A percentile compares a stretch with the other conserved stretches of the same genome.
These are phyloP conservation scores for Cubamyces lactineus DNA, from an alignment of 768 basidiomycete genomes.

Conservation along the genomic window DNA sequence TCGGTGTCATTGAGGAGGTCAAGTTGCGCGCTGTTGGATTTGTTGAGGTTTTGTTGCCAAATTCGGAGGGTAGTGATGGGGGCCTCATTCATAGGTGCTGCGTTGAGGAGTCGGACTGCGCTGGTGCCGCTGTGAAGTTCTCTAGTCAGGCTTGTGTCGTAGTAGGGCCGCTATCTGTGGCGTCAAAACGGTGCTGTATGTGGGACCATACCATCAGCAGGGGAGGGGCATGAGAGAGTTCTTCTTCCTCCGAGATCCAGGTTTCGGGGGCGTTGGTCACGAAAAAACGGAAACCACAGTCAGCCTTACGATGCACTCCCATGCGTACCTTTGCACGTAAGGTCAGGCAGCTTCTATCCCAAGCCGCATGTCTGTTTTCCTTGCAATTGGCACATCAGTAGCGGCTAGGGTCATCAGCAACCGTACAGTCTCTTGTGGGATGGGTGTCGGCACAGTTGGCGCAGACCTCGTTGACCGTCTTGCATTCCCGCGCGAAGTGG, in stretches of 20 bases:
- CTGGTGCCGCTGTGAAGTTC: neutral
- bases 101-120: neutral
- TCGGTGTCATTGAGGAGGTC: slow-evolving; percentile 22
- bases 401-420: neutral
- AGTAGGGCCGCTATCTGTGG: neutral
- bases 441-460: slow-evolving; percentile 30
- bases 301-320: neutral
- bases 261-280: slow-evolving; percentile 3
- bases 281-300: slow-evolving; percentile 16
- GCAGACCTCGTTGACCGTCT: slow-evolving; percentile 17
- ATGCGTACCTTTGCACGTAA: neutral
- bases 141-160: neutral
- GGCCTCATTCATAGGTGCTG: slow-evolving; percentile 5
- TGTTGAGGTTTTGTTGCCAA: slow-evolving; percentile 37
- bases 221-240: neutral
- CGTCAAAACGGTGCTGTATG: neutral
- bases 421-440: slow-evolving; percentile 25
- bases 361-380: slow-evolving; percentile 33
- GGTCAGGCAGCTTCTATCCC: slow-evolving; percentile 30
- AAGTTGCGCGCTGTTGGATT: slow-evolving; percentile 29
- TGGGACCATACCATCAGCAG: slow-evolving; percentile 13
- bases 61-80: slow-evolving; percentile 20
- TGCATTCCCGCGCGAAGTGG: slow-evolving; percentile 27
- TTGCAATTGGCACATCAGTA: slow-evolving; percentile 34
- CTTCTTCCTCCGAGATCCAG: slow-evolving; percentile 9